Base-by-base conservation (phyloP, 306 rosid genomes). In the Casuarina equisetifolia region DNA sequence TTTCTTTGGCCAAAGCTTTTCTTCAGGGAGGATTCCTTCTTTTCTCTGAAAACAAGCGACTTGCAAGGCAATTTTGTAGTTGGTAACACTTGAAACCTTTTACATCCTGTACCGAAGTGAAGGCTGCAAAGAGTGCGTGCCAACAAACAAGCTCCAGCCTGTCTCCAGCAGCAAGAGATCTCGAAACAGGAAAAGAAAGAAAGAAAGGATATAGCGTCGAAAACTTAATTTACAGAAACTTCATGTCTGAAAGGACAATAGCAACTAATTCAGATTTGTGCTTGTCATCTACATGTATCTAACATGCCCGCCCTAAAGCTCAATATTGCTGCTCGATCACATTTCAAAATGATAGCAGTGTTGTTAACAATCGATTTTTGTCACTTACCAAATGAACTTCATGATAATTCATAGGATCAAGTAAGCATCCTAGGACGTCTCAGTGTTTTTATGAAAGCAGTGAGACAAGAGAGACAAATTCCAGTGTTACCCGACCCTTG, bases 391-490 rank as follows among this genome's bases (percentile, higher is more conserved):
- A 64, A 72, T 52, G 50, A 13, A 70, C 75, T 67, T 50, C 76
- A 71, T 3, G 51, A 70, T 58, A 39, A 73, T 16, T 63, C 52
- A 59, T 76, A 68, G 64, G 70, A 32, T 70, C 67, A 57, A 4
- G 55, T 48, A 80, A 76, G 45, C 44, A 50, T 6, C 19, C 74
- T 9, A 1, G 2, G 38, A 32, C 51, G 73, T 61, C 61, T 52
- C 62, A n/a, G 38, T 15, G 46, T 70, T 59, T 25, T 85, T 82
- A 95, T 0, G 98, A 92, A 73, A 95, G 87, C 72, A 95, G 91
- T 46, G 98, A 95, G 43, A 96, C 98, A 2, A 96, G 97, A 46
- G 99, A 96, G 72, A 96, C 99, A 67, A 92, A 96, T 79, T 96
- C 99, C 66, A 69, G 84, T 2, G 99, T 90, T 64, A 91, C 51